Conservation (phyloP, 371 early-diverging fungal species). For the Umbelopsis sp. region DNA sequence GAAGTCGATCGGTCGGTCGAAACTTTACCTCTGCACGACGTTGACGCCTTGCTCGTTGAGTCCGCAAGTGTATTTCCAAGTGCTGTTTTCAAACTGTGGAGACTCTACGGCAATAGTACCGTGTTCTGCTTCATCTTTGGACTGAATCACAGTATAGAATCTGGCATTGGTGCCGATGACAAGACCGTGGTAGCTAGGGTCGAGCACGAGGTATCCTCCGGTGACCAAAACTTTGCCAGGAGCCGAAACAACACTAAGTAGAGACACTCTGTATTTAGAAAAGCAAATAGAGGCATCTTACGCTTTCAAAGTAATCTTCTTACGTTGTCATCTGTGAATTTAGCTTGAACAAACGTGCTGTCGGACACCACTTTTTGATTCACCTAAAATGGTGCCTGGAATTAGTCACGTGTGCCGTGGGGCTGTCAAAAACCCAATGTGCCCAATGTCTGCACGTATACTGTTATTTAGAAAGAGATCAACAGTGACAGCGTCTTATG, state of each 20-base stretch:
- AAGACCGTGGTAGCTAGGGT: constrained; percentile 76
- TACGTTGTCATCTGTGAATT: constrained; percentile 13
- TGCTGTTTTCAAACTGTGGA: constrained; percentile 74
- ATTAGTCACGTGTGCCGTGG: no score
- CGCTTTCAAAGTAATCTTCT: not conserved
- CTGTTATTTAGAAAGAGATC: no score
- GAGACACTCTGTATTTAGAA: not conserved
- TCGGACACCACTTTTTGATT: not conserved
- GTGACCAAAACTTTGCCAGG: constrained; percentile 94
- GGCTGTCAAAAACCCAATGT: no score
- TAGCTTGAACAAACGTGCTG: not conserved
- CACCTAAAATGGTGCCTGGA: no score
- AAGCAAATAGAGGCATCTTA: not conserved
- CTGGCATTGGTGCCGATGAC: constrained; percentile 85
- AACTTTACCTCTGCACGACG: constrained; percentile 29
- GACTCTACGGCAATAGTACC: constrained; percentile 58
- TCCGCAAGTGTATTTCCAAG: constrained; percentile 61
- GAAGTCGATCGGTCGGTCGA: not conserved
- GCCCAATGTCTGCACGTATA: no score
- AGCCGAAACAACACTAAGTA: constrained; percentile 66
- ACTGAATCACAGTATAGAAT: constrained; percentile 75
- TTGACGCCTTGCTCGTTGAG: constrained; percentile 24
- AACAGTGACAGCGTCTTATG: no score
- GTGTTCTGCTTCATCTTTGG: constrained; percentile 20
- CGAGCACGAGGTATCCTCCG: constrained; percentile 96